Base-by-base conservation (phyloP, 805 yeast species). In the Metschnikowia koreensis region DNA sequence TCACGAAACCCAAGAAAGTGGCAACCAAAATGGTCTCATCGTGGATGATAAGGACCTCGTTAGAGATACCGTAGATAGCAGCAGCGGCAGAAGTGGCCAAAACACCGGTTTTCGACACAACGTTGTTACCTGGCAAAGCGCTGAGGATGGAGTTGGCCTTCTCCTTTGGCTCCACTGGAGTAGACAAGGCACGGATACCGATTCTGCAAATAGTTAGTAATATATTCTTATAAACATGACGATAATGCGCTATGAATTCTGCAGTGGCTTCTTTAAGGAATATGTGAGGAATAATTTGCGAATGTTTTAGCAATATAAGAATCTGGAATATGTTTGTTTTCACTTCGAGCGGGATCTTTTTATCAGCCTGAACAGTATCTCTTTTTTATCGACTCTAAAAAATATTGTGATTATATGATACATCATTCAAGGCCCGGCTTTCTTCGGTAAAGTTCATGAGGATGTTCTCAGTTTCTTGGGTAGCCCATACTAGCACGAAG, bases 51-150 rank as follows among this genome's bases (percentile, higher is more conserved):
- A 92, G 86, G 62, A 94, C 81, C 74, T 90, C 96, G 75, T 89
- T 90, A 65, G 97, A 87, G 69, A 94, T 86, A 60, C 97, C 97
- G 76, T 91, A 94, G 62, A 93, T 73, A 55, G 96, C 85, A 52
- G 96, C 98, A 57, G 97, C 97, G 55, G 97, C 83, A 56, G 93
- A 82, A 49, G 99, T 92, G 66, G 97, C 97, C 66, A 94, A 79
- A 67, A 92, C 81, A 68, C 97, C 97, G 57, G 97, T 90, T 84
- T 94, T 94, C 61, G 97, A 83, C 62, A 93, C 73, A 63, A 82
- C 78, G 66, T 83, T 82, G 83, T 82, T 86, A 71, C 97, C 97
- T 72, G 99, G 99, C 62, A 94, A 76, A 58, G 97, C 89, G 67
- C 88, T 92, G 65, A 93, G 83, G 73, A 93, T 83, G 48, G 97